A percentile compares a stretch with the other conserved stretches of the same genome.
phyloP scores from a whole-genome alignment of 305 asterid species.

The Solanum hybrid region DNA sequence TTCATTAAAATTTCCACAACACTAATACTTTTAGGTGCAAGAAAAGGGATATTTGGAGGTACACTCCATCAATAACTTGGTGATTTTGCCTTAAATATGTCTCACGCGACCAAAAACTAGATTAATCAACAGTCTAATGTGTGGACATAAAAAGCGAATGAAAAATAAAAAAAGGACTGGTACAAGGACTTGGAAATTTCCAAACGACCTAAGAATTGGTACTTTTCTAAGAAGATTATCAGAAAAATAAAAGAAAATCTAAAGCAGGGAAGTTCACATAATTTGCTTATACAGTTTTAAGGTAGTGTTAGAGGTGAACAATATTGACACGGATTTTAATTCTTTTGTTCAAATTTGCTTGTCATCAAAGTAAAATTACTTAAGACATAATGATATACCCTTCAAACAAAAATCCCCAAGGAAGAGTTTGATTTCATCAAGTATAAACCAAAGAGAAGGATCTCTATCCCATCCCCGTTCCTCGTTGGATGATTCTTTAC shows the following conservation, averaged over 20 bases:
- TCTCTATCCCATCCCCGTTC: conserved; percentile 41
- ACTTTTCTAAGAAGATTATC: neutral
- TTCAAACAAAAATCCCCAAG: conserved; percentile 20
- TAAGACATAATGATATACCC: neutral
- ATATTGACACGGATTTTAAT: neutral
- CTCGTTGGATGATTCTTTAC: conserved; percentile 36
- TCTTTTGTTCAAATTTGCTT: too few species aligned
- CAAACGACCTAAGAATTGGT: neutral
- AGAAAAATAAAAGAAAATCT: neutral
- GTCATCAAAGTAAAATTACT: neutral
- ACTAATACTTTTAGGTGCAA: neutral
- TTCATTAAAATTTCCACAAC: neutral
- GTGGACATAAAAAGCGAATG: neutral
- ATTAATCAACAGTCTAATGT: too few species aligned
- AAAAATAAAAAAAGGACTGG: neutral
- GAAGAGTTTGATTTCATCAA: conserved; percentile 25
- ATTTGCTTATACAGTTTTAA: neutral
- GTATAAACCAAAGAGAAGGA: conserved; percentile 26
- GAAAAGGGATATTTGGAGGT: neutral
- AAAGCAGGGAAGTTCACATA: neutral
- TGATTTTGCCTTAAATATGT: neutral
- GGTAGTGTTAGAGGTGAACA: neutral
- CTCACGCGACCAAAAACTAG: neutral
- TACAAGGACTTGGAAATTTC: neutral
- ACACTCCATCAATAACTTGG: neutral